A percentile compares a stretch with the other conserved stretches of the same genome.
Conservation (phyloP, 192 early-diverging fungal species). For the Thoreauomyces humboldtii region DNA sequence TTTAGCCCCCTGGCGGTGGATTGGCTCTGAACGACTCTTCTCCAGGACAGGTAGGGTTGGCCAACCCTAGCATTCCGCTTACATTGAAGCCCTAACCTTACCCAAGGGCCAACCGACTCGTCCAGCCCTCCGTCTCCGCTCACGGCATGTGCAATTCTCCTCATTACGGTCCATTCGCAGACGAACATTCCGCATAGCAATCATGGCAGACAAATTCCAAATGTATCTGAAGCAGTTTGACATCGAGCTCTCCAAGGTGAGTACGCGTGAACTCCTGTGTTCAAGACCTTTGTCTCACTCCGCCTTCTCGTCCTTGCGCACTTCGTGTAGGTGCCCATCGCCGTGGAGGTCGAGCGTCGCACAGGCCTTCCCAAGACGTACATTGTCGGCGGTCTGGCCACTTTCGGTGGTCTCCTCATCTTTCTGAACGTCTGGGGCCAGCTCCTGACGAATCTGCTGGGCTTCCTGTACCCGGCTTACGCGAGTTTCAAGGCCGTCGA, state of each 20-base stretch:
- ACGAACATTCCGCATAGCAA: no score
- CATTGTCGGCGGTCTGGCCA: conserved; percentile 61
- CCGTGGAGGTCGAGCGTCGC: conserved; percentile 66
- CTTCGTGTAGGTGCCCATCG: conserved; percentile 60
- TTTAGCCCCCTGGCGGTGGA: no score
- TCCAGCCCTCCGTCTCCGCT: no score
- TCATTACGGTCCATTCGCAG: no score
- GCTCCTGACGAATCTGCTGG: conserved; percentile 79
- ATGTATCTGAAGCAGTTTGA: conserved; percentile 20
- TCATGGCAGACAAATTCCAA: conserved; percentile 32
- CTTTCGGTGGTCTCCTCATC: conserved; percentile 69
- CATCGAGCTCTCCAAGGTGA: neutral
- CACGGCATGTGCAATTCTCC: no score
- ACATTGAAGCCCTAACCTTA: no score
- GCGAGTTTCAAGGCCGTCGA: conserved; percentile 93
- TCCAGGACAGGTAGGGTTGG: no score
- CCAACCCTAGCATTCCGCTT: no score
- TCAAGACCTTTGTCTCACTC: neutral
- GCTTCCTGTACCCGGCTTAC: conserved; percentile 93
- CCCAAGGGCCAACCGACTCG: no score
- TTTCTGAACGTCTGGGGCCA: conserved; percentile 83
- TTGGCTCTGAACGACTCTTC: no score
- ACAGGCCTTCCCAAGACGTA: conserved; percentile 92
- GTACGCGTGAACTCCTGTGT: neutral
- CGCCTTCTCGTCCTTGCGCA: conserved; percentile 69